These are phyloP conservation scores for Magnusiomyces ingens DNA, from an alignment of 1,139 yeast species.

Conservation along the genomic window DNA sequence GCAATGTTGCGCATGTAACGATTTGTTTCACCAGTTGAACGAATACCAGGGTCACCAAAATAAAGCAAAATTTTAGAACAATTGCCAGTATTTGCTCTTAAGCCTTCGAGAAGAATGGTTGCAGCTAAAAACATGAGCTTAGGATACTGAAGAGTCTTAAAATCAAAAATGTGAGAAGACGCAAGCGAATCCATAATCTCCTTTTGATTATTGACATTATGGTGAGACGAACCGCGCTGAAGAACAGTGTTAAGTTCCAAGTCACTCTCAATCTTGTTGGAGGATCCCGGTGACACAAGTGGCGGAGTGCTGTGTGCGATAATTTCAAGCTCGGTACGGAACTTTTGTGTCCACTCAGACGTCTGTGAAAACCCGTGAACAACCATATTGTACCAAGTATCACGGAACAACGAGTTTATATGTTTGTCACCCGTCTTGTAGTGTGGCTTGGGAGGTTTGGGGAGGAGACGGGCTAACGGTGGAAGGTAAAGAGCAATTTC, in stretches of 20 bases:
- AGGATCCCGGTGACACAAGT: conserved; percentile 77
- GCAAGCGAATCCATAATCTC: conserved; percentile 37
- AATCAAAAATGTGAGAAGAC: conserved; percentile 27
- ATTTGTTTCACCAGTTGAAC: conserved; percentile 60
- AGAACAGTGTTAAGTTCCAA: conserved; percentile 86
- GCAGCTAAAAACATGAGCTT: conserved; percentile 87
- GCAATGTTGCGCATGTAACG: conserved; percentile 63
- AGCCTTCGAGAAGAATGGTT: conserved; percentile 65
- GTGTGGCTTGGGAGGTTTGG: conserved; percentile 45
- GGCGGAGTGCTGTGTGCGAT: conserved; percentile 91
- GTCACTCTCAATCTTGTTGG: conserved; percentile 86
- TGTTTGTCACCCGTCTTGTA: conserved; percentile 40
- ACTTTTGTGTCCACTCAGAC: conserved; percentile 48
- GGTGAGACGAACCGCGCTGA: conserved; percentile 82
- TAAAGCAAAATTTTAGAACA: conserved; percentile 70
- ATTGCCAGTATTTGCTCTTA: conserved; percentile 74
- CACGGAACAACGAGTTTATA: conserved; percentile 59
- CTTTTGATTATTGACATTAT: conserved; percentile 70
- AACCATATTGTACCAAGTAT: conserved; percentile 91
- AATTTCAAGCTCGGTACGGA: conserved; percentile 46
- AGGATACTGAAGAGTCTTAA: conserved; percentile 59
- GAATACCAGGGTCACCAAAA: conserved; percentile 79
- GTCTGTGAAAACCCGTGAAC: conserved; percentile 77
- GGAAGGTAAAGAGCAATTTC: conserved; percentile 61
- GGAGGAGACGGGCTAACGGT: conserved; percentile 73